Evolutionary conservation across 2,329 filamentous ascomycete genomes (phyloP).

Genomic region (Fusarium coffeatum): DNA sequence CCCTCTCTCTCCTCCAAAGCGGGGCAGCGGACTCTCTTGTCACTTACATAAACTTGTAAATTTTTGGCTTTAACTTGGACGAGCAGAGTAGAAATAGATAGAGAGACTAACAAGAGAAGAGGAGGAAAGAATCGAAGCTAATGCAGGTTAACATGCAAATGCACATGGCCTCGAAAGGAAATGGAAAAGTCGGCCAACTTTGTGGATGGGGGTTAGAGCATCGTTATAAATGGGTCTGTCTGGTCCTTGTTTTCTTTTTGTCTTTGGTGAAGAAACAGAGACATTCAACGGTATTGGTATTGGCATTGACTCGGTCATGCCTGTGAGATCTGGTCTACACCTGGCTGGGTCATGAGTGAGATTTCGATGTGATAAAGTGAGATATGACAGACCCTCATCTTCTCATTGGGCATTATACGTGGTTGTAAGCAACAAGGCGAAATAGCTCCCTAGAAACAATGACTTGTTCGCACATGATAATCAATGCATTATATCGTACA

Average conservation of each 20-base stretch:
- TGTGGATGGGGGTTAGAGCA: slow-evolving; percentile 7
- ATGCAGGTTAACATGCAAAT: slow-evolving; percentile 27
- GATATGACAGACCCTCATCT: neutral
- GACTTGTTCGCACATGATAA: neutral
- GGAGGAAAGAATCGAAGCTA: slow-evolving; percentile 5
- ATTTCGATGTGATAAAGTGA: slow-evolving; percentile 1
- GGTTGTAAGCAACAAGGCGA: neutral
- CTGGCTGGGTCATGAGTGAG: neutral
- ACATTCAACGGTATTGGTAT: neutral
- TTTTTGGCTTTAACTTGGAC: neutral
- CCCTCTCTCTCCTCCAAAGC: slow-evolving; percentile 15
- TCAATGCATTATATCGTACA: neutral
- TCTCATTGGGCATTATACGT: slow-evolving; percentile 1
- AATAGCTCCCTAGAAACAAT: slow-evolving; percentile 1
- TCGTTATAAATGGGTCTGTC: neutral
- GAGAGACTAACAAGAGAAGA: neutral
- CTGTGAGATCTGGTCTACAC: neutral
- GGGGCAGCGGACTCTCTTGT: neutral
- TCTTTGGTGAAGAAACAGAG: neutral
- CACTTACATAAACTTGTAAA: slow-evolving; percentile 17
- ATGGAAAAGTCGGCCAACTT: slow-evolving; percentile 16
- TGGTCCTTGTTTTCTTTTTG: neutral
- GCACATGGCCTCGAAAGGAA: slow-evolving; percentile 29
- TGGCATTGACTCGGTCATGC: slow-evolving; percentile 7
- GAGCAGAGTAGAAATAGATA: neutral